These are phyloP conservation scores for Arabidopsis thaliana DNA, from an alignment of 345 rosid genomes.

Conservation along the genomic window TAIR10.1 NC_003071.7:15029501-15030000, in stretches of 20 bases:
- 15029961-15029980: constrained; percentile 49
- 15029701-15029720: constrained; percentile 30
- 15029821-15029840: constrained; percentile 34
- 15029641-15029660: constrained; percentile 43
- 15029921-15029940: neutral
- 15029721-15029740: constrained; percentile 38
- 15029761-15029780: constrained; percentile 46
- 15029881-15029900: constrained; percentile 41
- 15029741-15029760: constrained; percentile 41
- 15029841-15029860: constrained; percentile 35
- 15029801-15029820: neutral
- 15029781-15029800: constrained; percentile 30
- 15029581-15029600: constrained; percentile 36
- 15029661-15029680: no score
- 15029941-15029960: neutral
- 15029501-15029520: no score
- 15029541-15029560: no score
- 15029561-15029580: constrained; percentile 20
- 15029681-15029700: no score
- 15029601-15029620: constrained; percentile 44
- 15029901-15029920: constrained; percentile 42
- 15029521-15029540: no score
- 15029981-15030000: constrained; percentile 50
- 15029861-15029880: constrained; percentile 49
- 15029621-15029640: constrained; percentile 34